These are phyloP conservation scores for Paraglomus brasilianum DNA, from an alignment of 192 early-diverging fungal species.

Conservation along the genomic window DNA sequence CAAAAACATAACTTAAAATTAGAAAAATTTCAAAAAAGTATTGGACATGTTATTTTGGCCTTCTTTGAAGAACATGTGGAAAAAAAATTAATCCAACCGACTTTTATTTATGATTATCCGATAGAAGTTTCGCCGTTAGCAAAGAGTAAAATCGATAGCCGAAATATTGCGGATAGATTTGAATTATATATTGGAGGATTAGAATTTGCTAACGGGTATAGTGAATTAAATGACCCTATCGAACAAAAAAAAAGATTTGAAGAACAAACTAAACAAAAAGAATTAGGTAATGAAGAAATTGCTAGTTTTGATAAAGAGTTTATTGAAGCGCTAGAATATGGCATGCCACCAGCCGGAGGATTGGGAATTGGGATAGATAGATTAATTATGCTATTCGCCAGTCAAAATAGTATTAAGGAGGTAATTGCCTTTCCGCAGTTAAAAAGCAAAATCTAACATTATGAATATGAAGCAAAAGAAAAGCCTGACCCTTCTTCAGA, in stretches of 20 bases:
- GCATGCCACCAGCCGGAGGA: constrained; percentile 82
- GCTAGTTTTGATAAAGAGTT: constrained; percentile 71
- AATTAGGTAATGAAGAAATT: constrained; percentile 74
- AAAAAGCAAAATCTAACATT: constrained; percentile 1
- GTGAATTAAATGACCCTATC: constrained; percentile 84
- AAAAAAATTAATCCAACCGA: constrained; percentile 74
- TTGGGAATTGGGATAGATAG: constrained; percentile 92
- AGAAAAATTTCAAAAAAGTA: constrained; percentile 25
- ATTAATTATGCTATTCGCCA: constrained; percentile 69
- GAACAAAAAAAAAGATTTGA: constrained; percentile 69
- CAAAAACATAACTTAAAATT: constrained; percentile 32
- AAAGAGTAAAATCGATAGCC: constrained; percentile 51
- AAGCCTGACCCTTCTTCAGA: too few species aligned
- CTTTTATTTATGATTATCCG: constrained; percentile 81
- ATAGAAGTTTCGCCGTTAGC: constrained; percentile 77
- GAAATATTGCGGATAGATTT: constrained; percentile 62
- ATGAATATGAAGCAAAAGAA: too few species aligned
- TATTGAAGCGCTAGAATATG: constrained; percentile 76
- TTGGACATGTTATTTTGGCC: constrained; percentile 33
- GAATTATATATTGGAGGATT: constrained; percentile 77
- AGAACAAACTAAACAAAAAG: constrained; percentile 62
- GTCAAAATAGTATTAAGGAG: constrained; percentile 69
- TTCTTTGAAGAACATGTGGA: constrained; percentile 62
- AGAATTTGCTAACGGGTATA: constrained; percentile 86
- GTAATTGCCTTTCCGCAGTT: constrained; percentile 73